Base-by-base conservation (phyloP, 2,329 filamentous ascomycete species). In the Purpureocillium lavendulum region DNA sequence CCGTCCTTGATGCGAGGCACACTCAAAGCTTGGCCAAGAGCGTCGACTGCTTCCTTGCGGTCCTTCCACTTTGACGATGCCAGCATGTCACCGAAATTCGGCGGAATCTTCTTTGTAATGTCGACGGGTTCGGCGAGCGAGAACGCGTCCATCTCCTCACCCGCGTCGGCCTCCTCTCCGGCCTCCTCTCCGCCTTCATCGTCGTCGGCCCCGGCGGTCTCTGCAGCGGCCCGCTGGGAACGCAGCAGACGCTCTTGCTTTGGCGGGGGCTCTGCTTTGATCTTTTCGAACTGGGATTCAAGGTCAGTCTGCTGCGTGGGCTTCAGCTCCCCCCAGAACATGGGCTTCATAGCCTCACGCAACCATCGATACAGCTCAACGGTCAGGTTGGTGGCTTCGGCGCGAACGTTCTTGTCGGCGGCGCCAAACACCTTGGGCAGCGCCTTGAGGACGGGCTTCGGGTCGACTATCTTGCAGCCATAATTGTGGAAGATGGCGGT, bases 21-120 rank as follows among this genome's bases (percentile, higher is more conserved):
- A 51, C 94, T 94, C 40, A 94, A 63, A 3, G 79, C 73, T 12
- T 76, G 75, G 50, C 82, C 83, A 0, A 96, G 71, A 9, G 78
- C 87, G 45, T 98, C 92, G 3, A 97, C 71, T 0, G 86, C 87
- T 50, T 98, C 92, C 62, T 98, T 98, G 45, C 92, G 76, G 50
- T 98, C 94, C 58, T 98, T 98, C 92, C 92, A 98, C 59, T 98
- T 98, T 1, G 89, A 82, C 9, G 90, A 97, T 0, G 76, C 82
- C 24, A 98, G 67, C 43, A 84, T 80, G 16, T 98, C 92, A 48
- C 78, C 74, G 48, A 96, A 89, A 57, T 88, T 81, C 30, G 80
- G 77, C 0, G 90, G 84, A 3, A 97, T 71, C 51, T 90, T 92
- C 30, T 84, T 73, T 40, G 87, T 62, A 1, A 96, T 80, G 57